Evolutionary conservation across 2,329 filamentous ascomycete genomes (phyloP), one percentile per base, ranked within the genome.

Genomic region (Herpomyces periplanetae): DNA sequence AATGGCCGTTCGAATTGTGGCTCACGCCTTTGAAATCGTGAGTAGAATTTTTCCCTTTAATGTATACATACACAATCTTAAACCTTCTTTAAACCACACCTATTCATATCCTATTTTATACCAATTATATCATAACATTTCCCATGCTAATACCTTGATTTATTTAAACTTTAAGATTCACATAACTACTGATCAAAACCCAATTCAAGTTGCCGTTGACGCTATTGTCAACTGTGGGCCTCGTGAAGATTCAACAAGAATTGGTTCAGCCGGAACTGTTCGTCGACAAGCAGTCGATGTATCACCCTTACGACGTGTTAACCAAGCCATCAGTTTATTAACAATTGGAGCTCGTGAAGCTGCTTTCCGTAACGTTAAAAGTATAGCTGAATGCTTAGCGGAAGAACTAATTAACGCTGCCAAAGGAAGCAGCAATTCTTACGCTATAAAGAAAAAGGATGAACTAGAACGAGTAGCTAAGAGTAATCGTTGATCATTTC

Each of bases 391-490:
- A 60, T 91, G 80, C 56, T 54, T 96, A 39, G 80, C 80, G 43
- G 84, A 96, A 53, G 80, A 96, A 62, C 60, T 96, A 45, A 91
- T 96, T 64, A 96, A 96, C 59, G 84, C 84, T 44, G 84, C 84
- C 47, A 96, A 96, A 69, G 80, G 80, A 42, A 84, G 65, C 62
- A 84, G 66, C 53, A 96, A 96, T 71, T 88, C 73, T 34, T 96
- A 91, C 47, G 80, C 84, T 40, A 96, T 96, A 63, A 96, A 96
- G 71, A 96, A 96, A 71, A 96, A 96, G 75, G 80, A 96, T 49
- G 84, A 96, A 65, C 51, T 96, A 53, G 80, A 96, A 65, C 80
- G 80, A 80, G 80, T 96, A 39, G 80, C 80, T 51, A 96, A 96
- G 69, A 69, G 59, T 60, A 96, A 96, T 64, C 68, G 80, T 64